Base-by-base conservation (phyloP, 2,329 filamentous ascomycete genomes). In the Epichloe hybrida region DNA sequence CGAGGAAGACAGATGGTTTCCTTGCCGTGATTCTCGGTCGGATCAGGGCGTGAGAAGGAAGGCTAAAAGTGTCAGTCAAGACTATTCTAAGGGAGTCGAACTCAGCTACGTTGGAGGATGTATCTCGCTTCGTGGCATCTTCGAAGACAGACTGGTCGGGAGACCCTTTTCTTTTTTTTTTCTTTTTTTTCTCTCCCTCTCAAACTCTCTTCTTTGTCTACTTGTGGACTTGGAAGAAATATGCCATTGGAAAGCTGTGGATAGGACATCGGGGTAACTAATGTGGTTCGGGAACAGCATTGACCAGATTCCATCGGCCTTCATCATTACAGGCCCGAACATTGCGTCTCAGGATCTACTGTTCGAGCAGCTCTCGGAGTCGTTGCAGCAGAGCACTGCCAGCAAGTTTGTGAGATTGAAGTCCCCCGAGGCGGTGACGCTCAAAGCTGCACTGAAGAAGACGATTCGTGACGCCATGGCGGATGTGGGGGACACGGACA, bases 281-380 rank as follows among this genome's bases (percentile, higher is more conserved):
- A 15, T 2, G 5, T 11, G 21, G 8, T 5, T 48, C 11, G 23
- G 4, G 4, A 21, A 40, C 8, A 68, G 67, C 54, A 60, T 62
- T 40, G 68, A 70, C 46, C 78, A 76, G 61, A 76, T 88, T 39
- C 81, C 84, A 0, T 77, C 83, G 7, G 84, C 79, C 2, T 83
- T 91, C 57, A 80, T 91, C 57, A 77, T 88, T 52, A 86, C 85
- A 8, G 88, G 87, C 0, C 84, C 87, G 7, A 88, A 87, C 56
- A 84, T 89, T 57, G 82, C 85, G 37, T 84, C 84, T 2, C 84
- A 89, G 63, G 78, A 81, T 41, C 71, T 85, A 12, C 72, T 90
- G n/a, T 89, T 89, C 57, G 73, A 80, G 52, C 84, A 88, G 63
- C 68, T 90, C 11, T 75, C 78, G 12, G 75, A 79, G 52, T 68